Base-by-base conservation (phyloP, 257 asterid species). In the Forsythia viridissima region DNA sequence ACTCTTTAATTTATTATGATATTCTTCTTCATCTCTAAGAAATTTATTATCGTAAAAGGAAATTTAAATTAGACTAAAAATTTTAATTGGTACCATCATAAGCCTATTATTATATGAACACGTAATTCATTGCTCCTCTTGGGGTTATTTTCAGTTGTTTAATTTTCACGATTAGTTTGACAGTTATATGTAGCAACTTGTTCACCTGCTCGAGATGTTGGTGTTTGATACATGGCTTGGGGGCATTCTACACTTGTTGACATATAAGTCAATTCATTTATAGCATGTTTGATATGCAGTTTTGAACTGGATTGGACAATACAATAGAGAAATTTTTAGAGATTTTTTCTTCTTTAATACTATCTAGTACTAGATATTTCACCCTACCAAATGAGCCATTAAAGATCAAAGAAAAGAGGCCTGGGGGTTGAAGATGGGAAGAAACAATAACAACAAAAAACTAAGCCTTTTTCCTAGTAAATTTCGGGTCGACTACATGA, bases 141-240 rank as follows among this genome's bases (percentile, higher is more conserved):
- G 65, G 5, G 59, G 39, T 65, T 59, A 21, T 68, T 72, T 72
- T 69, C 40, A 52, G 40, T 12, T 51, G 55, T 74, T 79, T 82
- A 55, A 68, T 81, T 3, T 75, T 78, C 75, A 69, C 46, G 44
- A 75, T 44, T 13, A 21, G 76, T 69, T 77, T 84, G 83, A 75
- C 93, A 96, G 98, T 40, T 93, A 80, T 96, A 88, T 59, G 91
- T 96, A 68, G 99, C 97, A 74, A 93, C 98, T 71, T 95, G 99
- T 81, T 89, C 99, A 3, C 98, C 99, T 79, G 98, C 98, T 84
- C 94, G 99, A 68, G 97, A 90, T 82, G 84, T 81, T 83, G 83
- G 79, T 72, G 97, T 94, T 83, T 97, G 94, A 76, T 93, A 91
- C 42, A 89, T 93, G 42, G 99, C 97, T 20, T 96, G 98, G 99